phyloP scores from a whole-genome alignment of 2,329 filamentous ascomycete species.

The Colletotrichum zoysiae region DNA sequence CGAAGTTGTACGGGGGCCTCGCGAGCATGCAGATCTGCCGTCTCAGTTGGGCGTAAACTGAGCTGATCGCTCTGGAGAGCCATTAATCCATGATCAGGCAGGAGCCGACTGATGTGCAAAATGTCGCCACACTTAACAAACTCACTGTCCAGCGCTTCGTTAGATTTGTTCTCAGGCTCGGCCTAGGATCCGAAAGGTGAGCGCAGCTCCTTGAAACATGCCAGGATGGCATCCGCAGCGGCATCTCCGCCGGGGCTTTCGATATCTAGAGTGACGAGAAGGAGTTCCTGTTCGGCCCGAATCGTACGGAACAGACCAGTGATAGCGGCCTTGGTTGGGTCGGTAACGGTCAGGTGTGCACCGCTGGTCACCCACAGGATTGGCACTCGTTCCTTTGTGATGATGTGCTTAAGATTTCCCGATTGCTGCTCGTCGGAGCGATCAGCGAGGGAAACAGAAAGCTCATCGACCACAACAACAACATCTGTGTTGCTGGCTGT shows the following conservation, averaged over 20 bases:
- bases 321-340: conserved; percentile 42
- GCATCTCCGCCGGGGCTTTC: neutral
- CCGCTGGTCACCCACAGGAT: conserved; percentile 48
- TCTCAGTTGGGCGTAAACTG: too few species aligned
- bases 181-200: neutral
- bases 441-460: conserved; percentile 25
- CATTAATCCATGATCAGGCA: too few species aligned
- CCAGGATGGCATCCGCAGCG: neutral
- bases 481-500: too few species aligned
- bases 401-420: conserved; percentile 44
- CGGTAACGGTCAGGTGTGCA: conserved; percentile 42
- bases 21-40: too few species aligned
- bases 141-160: too few species aligned
- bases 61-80: too few species aligned
- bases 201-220: neutral
- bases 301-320: conserved; percentile 5
- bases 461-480: conserved; percentile 20
- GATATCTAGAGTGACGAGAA: conserved; percentile 12
- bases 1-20: too few species aligned
- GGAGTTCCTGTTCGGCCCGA: conserved; percentile 7
- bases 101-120: too few species aligned
- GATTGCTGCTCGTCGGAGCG: conserved; percentile 39
- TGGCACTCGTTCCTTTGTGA: conserved; percentile 17
- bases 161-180: conserved; percentile 36
- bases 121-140: too few species aligned